Conservation (phyloP, 306 rosid genomes). For the Alnus glutinosa region DNA sequence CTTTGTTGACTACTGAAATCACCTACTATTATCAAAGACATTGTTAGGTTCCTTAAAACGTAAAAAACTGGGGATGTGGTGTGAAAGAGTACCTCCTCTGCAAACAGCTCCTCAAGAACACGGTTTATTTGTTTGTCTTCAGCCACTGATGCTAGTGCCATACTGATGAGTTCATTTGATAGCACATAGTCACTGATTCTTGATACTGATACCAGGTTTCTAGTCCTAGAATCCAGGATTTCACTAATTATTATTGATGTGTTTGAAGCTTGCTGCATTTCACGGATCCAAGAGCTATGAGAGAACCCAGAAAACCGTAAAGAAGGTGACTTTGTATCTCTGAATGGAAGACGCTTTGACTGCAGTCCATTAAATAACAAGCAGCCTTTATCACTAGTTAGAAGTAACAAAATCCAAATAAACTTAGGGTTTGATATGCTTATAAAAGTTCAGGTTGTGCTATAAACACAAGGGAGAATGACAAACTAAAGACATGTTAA, state of each 20-base stretch:
- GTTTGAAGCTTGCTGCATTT: conserved; percentile 98
- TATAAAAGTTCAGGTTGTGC: neutral
- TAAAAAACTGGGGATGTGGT: neutral
- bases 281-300: conserved; percentile 93
- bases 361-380: conserved; percentile 34
- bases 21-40: neutral
- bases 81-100: conserved; percentile 63
- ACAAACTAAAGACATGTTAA: neutral
- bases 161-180: conserved; percentile 93
- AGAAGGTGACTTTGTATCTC: conserved; percentile 63
- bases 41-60: conserved; percentile 8
- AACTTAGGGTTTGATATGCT: too few relatives aligned
- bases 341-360: conserved; percentile 90
- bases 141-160: conserved; percentile 99
- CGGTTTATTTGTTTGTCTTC: conserved; percentile 99
- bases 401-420: neutral
- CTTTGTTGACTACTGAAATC: neutral
- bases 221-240: conserved; percentile 94
- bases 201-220: conserved; percentile 97
- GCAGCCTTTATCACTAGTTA: conserved; percentile 21
- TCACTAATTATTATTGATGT: conserved; percentile 93
- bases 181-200: conserved; percentile 94
- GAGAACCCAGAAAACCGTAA: conserved; percentile 76
- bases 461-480: neutral
- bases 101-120: conserved; percentile 96